A percentile compares a stretch with the other conserved stretches of the same genome.
phyloP scores from a whole-genome alignment of 108 stramenopile species.

The Cyclostephanos tholiformis region DNA sequence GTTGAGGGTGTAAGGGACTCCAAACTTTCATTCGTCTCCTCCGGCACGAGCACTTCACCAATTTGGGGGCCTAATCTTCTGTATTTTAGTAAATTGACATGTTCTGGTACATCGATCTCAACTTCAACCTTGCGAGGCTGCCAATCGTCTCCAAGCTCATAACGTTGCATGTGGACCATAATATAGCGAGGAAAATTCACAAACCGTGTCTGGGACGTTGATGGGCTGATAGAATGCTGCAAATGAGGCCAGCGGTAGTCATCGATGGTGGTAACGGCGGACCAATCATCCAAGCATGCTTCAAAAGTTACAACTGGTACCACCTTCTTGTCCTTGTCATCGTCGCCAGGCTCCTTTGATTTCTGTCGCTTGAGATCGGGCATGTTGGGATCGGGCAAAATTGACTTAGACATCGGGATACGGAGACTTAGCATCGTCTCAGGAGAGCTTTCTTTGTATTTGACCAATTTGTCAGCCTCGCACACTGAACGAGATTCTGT shows the following conservation, averaged over 20 bases:
- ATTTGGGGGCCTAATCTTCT: conserved; percentile 77
- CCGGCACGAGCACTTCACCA: conserved; percentile 87
- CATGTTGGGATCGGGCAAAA: conserved; percentile 45
- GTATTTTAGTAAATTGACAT: conserved; percentile 77
- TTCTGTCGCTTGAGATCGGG: conserved; percentile 67
- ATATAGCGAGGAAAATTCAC: conserved; percentile 95
- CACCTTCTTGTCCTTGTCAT: conserved; percentile 66
- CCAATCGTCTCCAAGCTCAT: conserved; percentile 92
- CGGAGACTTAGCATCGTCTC: conserved; percentile 79
- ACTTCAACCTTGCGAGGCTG: conserved; percentile 94
- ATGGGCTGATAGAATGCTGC: conserved; percentile 59
- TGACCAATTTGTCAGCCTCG: conserved; percentile 66
- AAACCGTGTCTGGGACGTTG: conserved; percentile 62
- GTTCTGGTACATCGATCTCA: conserved; percentile 90
- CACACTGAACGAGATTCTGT: conserved; percentile 82
- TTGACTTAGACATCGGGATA: conserved; percentile 90
- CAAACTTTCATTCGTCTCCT: conserved; percentile 47
- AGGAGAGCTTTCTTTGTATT: conserved; percentile 70
- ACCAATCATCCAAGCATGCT: conserved; percentile 88
- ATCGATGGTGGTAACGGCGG: conserved; percentile 65
- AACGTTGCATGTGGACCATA: conserved; percentile 92
- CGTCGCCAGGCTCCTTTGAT: conserved; percentile 50
- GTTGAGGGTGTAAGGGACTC: conserved; percentile 30
- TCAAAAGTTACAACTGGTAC: conserved; percentile 80
- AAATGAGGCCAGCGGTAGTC: conserved; percentile 84